phyloP scores from a whole-genome alignment of 2,329 filamentous ascomycete genomes.

The Penicillium sp. region DNA sequence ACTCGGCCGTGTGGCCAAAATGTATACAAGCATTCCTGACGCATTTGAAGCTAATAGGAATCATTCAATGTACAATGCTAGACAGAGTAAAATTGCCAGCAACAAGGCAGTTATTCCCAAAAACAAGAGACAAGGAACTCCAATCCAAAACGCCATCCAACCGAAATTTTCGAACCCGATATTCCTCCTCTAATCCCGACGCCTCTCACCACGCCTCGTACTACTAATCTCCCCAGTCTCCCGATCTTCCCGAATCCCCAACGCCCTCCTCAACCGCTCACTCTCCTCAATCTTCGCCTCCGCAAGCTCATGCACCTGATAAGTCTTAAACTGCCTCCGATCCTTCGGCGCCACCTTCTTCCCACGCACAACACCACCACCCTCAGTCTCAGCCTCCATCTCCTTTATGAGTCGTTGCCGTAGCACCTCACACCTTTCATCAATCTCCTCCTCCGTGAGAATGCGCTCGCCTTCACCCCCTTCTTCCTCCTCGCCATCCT shows the following conservation, averaged over 20 bases:
- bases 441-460: slow-evolving; percentile 84
- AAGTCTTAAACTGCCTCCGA: slow-evolving; percentile 71
- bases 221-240: slow-evolving; percentile 67
- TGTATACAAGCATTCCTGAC: slow-evolving; percentile 2
- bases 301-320: slow-evolving; percentile 95
- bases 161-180: not conserved
- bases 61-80: slow-evolving; percentile 3
- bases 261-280: slow-evolving; percentile 79
- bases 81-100: not conserved
- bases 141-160: slow-evolving; percentile 8
- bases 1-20: slow-evolving; percentile 1
- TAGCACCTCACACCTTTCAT: slow-evolving; percentile 69
- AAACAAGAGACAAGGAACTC: slow-evolving; percentile 8
- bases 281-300: slow-evolving; percentile 96
- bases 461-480: slow-evolving; percentile 36
- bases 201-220: slow-evolving; percentile 26
- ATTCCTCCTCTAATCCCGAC: slow-evolving; percentile 18
- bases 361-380: slow-evolving; percentile 13
- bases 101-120: not conserved
- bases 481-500: slow-evolving; percentile 17
- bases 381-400: slow-evolving; percentile 53
- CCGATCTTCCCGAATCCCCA: slow-evolving; percentile 89
- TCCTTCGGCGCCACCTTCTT: slow-evolving; percentile 33
- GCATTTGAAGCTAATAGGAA: not conserved
- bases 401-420: slow-evolving; percentile 65